Base-by-base conservation (phyloP, 129 eudicot species). In the Calendula officinalis region DNA sequence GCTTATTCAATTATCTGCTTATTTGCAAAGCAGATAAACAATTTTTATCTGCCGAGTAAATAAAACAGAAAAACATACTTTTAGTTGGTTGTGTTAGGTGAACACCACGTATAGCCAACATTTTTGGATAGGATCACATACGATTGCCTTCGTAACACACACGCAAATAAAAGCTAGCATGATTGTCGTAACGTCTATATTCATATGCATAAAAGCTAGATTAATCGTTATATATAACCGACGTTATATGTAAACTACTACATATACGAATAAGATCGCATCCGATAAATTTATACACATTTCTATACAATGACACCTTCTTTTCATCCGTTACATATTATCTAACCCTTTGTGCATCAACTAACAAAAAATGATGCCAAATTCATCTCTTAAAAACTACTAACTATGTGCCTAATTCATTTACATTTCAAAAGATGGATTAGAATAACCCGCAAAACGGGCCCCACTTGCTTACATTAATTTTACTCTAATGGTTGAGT, bases 401-500 rank as follows among this genome's bases (percentile, higher is more conserved):
- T 17, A 73, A 47, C 22, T 38, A 12, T 52, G 59, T 62, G 39
- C 60, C 59, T 17, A 62, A 54, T 67, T 69, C 72, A 81, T 81
- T 50, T 76, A 81, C 76, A 45, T 3, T 56, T 64, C 12, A 45
- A 58, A 57, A 46, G 9, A 62, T 8, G 36, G 59, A 27, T 44
- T 27, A 10, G 1, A 13, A 27, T 0, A 12, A 34, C 4, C 8
- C 38, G 16, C 30, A 7, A 49, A 27, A 0, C 8, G 27, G 37
- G 30, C 2, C 30, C 30, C 30, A 22, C 30, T 22, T 22, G 30
- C 30, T 22, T 22, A 22, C 33, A 44, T 5, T n/a, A n/a, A n/a
- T n/a, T 40, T 46, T 69, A 71, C 46, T 73, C 76, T 58, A 81
- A 61, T 50, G 67, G 56, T 55, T 70, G 52, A 14, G 64, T 71